Percentiles rank a stretch among this genome's conserved stretches.
Evolutionary conservation across 2,329 filamentous ascomycete genomes (phyloP).

Genomic region (Aspergillus bombycis): DNA sequence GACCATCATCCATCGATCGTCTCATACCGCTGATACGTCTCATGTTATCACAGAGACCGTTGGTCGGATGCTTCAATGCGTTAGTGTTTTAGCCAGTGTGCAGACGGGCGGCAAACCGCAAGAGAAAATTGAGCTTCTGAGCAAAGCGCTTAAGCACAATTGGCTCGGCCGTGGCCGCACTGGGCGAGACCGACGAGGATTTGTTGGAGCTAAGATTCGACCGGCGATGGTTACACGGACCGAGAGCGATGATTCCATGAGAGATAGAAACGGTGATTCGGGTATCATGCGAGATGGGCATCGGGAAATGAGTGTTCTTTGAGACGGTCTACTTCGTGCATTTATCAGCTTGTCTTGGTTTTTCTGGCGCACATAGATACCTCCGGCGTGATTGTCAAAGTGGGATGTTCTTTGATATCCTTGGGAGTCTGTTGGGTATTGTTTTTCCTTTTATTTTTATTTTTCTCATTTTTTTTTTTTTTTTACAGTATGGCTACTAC

Average conservation of each 20-base stretch:
- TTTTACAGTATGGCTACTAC: not conserved
- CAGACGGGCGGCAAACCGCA: conserved; percentile 73
- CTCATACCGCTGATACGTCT: conserved; percentile 50
- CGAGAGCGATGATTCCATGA: conserved; percentile 30
- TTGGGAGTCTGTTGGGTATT: not conserved
- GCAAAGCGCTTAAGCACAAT: conserved; percentile 89
- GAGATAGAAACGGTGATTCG: conserved; percentile 19
- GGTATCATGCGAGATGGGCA: conserved; percentile 26
- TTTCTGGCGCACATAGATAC: conserved; percentile 25
- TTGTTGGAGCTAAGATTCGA: conserved; percentile 70
- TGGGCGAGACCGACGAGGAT: conserved; percentile 83
- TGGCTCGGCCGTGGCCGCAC: conserved; percentile 92
- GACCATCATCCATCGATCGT: conserved; percentile 36
- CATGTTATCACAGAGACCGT: conserved; percentile 90
- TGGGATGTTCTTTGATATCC: conserved; percentile 8
- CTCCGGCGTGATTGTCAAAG: conserved; percentile 7
- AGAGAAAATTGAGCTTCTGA: conserved; percentile 78
- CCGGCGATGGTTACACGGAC: conserved; percentile 34
- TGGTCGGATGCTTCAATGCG: conserved; percentile 92
- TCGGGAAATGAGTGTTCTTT: conserved; percentile 37
- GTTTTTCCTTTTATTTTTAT: not conserved
- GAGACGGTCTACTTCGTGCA: conserved; percentile 10
- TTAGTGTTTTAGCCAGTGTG: conserved; percentile 83
- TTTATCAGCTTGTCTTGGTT: conserved; percentile 11
- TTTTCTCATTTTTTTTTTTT: not conserved